A percentile compares a stretch with the other conserved stretches of the same genome.
Evolutionary conservation across 106 monocot species (phyloP).

Genomic region (Acorus calamus): DNA sequence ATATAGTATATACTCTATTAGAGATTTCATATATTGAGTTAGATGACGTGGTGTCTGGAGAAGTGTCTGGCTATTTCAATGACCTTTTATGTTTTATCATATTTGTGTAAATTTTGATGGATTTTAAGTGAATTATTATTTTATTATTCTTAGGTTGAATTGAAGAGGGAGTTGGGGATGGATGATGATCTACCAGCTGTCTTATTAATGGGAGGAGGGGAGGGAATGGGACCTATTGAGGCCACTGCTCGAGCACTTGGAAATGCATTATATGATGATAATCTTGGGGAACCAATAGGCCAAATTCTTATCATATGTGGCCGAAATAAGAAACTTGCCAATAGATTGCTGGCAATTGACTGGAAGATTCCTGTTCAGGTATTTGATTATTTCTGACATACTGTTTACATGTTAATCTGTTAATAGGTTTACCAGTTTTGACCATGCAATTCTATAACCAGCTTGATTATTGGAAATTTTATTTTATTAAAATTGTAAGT

Average conservation of each 20-base stretch:
- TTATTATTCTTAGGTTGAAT: conserved; percentile 35
- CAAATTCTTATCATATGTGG: conserved; percentile 90
- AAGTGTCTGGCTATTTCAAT: no score
- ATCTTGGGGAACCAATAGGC: conserved; percentile 53
- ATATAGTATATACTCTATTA: no score
- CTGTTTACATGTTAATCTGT: no score
- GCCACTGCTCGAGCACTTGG: conserved; percentile 84
- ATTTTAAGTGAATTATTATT: background rate
- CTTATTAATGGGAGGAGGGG: conserved; percentile 94
- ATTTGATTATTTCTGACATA: background rate
- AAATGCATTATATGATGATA: conserved; percentile 55
- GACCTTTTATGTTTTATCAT: no score
- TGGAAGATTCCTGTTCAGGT: conserved; percentile 98
- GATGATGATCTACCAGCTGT: conserved; percentile 86
- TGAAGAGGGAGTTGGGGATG: conserved; percentile 83
- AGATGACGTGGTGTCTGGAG: no score
- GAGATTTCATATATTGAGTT: no score
- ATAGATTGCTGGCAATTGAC: conserved; percentile 47
- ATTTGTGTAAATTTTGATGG: no score
- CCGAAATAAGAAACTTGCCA: conserved; percentile 72
- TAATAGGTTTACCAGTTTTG: no score
- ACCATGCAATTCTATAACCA: no score
- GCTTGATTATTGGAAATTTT: background rate
- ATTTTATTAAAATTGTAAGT: no score
- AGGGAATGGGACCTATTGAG: conserved; percentile 99